phyloP scores from a whole-genome alignment of 169 alveolate species.

The Eimeria sp. region DNA sequence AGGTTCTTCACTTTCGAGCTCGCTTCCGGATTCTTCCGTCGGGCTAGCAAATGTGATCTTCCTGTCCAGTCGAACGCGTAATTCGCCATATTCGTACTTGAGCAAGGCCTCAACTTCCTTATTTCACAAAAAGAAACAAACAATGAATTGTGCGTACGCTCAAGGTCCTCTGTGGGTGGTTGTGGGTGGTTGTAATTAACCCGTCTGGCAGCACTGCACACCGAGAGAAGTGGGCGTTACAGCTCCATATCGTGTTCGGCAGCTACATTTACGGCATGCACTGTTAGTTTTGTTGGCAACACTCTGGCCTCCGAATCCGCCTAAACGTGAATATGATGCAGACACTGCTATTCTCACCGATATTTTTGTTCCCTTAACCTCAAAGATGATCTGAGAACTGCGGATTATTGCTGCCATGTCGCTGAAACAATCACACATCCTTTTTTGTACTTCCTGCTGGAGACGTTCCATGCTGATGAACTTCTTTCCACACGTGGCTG shows the following conservation, averaged over 20 bases:
- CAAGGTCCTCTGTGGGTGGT: not conserved
- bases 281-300: not conserved
- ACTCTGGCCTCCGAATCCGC: not conserved
- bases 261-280: not conserved
- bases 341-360: not conserved
- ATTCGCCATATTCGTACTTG: slow-evolving; percentile 32
- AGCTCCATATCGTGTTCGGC: not conserved
- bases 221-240: not conserved
- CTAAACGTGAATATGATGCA: not conserved
- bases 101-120: slow-evolving; percentile 37
- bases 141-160: not conserved
- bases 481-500: not conserved
- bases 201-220: not conserved
- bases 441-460: slow-evolving; percentile 54
- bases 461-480: slow-evolving; percentile 41
- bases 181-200: not conserved
- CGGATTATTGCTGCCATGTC: slow-evolving; percentile 28
- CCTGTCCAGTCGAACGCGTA: slow-evolving; percentile 58
- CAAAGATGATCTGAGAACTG: slow-evolving; percentile 43
- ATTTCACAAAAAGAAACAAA: not conserved
- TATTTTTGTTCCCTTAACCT: slow-evolving; percentile 32
- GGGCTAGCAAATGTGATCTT: slow-evolving; percentile 45
- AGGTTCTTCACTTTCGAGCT: slow-evolving; percentile 10
- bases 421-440: slow-evolving; percentile 29
- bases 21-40: not conserved